phyloP scores from a whole-genome alignment of 441 rosid genomes.

The Cnidoscolus chayamansa region DNA sequence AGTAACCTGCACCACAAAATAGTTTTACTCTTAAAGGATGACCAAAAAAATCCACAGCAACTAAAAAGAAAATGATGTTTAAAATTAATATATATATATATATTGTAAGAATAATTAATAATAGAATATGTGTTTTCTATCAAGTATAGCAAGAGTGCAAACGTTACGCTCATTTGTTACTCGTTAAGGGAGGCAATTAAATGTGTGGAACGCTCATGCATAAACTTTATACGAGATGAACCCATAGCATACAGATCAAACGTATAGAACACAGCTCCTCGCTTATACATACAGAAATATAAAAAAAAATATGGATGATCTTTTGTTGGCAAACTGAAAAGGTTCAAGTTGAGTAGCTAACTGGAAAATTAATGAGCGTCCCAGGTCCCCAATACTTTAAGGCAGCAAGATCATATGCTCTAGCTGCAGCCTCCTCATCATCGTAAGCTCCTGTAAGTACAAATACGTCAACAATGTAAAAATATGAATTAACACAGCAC shows the following conservation, averaged over 20 bases:
- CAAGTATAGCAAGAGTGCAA: background rate
- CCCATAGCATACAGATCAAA: background rate
- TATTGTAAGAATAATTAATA: background rate
- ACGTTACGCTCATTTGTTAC: background rate
- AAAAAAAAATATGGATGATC: background rate
- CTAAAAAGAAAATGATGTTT: background rate
- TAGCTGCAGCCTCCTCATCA: conserved; percentile 90
- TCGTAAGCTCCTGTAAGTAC: conserved; percentile 78
- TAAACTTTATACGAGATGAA: background rate
- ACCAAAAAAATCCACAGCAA: background rate
- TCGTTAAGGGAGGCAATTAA: background rate
- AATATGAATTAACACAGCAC: conserved; percentile 8
- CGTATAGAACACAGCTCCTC: background rate
- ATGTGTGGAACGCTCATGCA: background rate
- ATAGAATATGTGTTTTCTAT: background rate
- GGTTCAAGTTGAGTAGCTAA: conserved; percentile 24
- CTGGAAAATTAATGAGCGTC: conserved; percentile 83
- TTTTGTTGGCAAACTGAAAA: conserved; percentile 14
- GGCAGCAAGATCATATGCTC: conserved; percentile 95
- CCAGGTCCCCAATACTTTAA: conserved; percentile 95
- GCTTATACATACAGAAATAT: background rate
- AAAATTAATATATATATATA: no score
- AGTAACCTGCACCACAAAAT: conserved; percentile 44
- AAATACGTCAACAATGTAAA: conserved; percentile 15
- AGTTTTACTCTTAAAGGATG: background rate